phyloP scores from a whole-genome alignment of 2,329 filamentous ascomycete species.

The Botrytis aclada region DNA sequence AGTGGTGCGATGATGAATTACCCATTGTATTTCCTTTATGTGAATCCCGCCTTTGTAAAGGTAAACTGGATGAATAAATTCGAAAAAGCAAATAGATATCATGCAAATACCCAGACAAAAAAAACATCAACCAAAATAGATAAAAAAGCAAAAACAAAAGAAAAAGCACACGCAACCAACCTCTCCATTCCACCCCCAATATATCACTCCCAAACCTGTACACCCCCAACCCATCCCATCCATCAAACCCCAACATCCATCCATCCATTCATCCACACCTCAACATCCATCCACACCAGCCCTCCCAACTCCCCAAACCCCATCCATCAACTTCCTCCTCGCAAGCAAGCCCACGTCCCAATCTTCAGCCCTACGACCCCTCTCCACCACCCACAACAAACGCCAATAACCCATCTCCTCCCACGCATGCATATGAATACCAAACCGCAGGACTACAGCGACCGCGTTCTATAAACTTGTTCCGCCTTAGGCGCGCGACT shows the following conservation, averaged over 20 bases:
- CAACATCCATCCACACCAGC: not conserved
- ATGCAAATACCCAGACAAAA: not conserved
- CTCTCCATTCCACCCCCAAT: not conserved
- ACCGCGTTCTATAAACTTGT: not conserved
- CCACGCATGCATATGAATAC: not conserved
- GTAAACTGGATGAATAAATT: not conserved
- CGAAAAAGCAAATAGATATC: not conserved
- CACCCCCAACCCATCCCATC: too few species aligned
- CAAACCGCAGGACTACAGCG: not conserved
- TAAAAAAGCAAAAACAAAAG: too few species aligned
- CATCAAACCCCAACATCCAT: not conserved
- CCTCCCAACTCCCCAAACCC: too few species aligned
- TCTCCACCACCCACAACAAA: too few species aligned
- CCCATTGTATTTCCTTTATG: not conserved
- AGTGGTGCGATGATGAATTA: constrained; percentile 4
- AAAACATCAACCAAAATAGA: not conserved
- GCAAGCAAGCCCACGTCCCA: not conserved
- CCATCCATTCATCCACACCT: not conserved
- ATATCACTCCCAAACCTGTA: not conserved
- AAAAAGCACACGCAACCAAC: not conserved
- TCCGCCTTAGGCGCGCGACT: not conserved
- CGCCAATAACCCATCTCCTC: not conserved
- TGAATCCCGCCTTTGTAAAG: not conserved
- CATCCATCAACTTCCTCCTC: not conserved
- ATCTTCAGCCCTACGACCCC: not conserved